Conservation (phyloP, 1,139 yeast species). For the Arxiozyma slooffiae region DNA sequence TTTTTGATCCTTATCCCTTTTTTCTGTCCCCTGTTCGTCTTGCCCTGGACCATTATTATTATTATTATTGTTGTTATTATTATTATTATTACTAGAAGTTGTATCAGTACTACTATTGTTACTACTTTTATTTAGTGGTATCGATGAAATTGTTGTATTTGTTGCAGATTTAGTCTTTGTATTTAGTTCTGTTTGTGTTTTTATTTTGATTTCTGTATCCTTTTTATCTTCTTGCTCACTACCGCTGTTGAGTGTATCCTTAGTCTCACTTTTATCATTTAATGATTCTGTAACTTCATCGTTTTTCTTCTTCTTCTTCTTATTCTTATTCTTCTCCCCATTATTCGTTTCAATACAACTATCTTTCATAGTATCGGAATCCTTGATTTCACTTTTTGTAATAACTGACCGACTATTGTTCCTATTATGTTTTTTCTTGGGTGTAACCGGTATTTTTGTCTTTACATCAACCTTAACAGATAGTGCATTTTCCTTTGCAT, state of each 20-base stretch:
- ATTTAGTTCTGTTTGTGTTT: neutral
- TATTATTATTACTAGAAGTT: no score
- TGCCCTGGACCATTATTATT: neutral
- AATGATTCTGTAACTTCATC: neutral
- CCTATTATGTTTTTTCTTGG: slow-evolving; percentile 1
- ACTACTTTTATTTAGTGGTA: neutral
- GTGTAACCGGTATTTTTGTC: neutral
- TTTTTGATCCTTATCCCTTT: slow-evolving; percentile 2
- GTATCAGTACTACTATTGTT: neutral
- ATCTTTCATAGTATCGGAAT: neutral
- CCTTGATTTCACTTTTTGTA: neutral
- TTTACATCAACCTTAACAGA: neutral
- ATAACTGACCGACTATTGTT: neutral
- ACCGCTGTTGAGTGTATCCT: neutral
- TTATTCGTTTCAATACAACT: neutral
- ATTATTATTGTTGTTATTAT: no score
- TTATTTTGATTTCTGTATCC: neutral
- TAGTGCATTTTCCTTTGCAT: neutral
- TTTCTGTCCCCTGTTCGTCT: neutral
- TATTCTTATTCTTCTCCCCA: neutral
- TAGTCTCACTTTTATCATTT: no score
- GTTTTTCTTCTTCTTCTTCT: neutral
- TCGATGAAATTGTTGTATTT: neutral
- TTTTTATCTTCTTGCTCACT: neutral
- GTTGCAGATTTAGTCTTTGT: no score